Base-by-base conservation (phyloP, 75 land plant species). In the Pinus taeda region DNA sequence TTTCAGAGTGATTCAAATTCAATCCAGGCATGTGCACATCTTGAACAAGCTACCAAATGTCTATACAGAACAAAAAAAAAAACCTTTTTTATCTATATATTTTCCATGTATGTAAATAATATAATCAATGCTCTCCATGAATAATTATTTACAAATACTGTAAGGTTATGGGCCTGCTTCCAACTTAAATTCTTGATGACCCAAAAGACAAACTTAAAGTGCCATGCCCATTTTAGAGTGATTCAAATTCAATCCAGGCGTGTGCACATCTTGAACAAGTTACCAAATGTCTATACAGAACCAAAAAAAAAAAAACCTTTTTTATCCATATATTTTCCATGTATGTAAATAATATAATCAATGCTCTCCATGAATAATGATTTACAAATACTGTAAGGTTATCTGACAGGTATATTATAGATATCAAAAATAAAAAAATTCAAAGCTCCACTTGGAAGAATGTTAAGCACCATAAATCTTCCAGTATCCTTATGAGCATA, bases 401-500 rank as follows among this genome's bases (percentile, higher is more conserved):
- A 20, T 67, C 37, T 36, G 4, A 67, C 18, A 67, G 45, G 15
- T 67, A 67, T 22, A 33, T 33, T 33, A 33, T 33, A 33, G 33
- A 33, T 33, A 26, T 26, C 26, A 26, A 26, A 26, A 26, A 72
- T 21, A 21, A 9, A 56, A 37, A 45, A 49, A 49, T 1, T 49
- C 9, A 49, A 49, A 1, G 2, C 55, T 9, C 55, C 55, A 49
- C 55, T 49, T 49, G 0, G 12, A 49, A 49, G 55, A 49, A 49
- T 49, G 55, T 49, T 49, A 49, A 49, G 55, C 24, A 42, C 55
- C n/a, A 11, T 69, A 1, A 8, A 37, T 42, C 24, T 69, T 42
- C 21, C 64, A 57, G 73, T 65, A 57, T 17, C 73, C 64, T 74
- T 0, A 29, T 42, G 30, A 75, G 18, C 21, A 42, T 75, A 59